Percentiles rank a stretch among this genome's conserved stretches.
These are phyloP conservation scores for Pholiota microspora DNA, from an alignment of 768 basidiomycete species.

Conservation along the genomic window DNA sequence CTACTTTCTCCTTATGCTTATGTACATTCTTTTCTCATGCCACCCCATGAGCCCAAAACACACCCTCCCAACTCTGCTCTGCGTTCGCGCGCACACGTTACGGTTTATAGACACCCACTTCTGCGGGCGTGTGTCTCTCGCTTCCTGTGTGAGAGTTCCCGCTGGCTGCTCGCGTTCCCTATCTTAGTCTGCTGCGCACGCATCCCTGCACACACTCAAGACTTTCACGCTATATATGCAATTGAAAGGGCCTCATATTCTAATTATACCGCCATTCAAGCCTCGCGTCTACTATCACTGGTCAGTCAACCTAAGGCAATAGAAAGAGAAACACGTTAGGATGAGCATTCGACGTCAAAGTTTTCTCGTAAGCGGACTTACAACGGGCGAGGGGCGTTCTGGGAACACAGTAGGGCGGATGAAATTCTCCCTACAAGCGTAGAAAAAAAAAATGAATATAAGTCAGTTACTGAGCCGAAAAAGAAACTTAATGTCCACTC, in stretches of 20 bases:
- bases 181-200: conserved; percentile 19
- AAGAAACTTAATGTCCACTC: conserved; percentile 34
- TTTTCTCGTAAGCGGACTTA: conserved; percentile 25
- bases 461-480: conserved; percentile 10
- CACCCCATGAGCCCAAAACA: conserved; percentile 15
- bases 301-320: conserved; percentile 19
- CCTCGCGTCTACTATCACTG: conserved; percentile 23
- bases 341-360: conserved; percentile 6
- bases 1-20: conserved; percentile 17
- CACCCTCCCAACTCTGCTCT: conserved; percentile 16
- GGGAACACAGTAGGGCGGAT: conserved; percentile 68
- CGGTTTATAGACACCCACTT: conserved; percentile 7
- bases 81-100: conserved; percentile 7
- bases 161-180: no score
- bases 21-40: conserved; percentile 25
- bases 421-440: conserved; percentile 53
- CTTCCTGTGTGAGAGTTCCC: conserved; percentile 16
- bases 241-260: conserved; percentile 11
- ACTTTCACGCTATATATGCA: no score
- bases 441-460: no score
- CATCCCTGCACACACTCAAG: no score
- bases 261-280: conserved; percentile 20
- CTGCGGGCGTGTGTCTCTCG: conserved; percentile 16
- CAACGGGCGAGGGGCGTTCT: conserved; percentile 36
- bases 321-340: conserved; percentile 7